These are phyloP conservation scores for Inonotus obliquus DNA, from an alignment of 1,284 basidiomycete genomes.

Conservation along the genomic window DNA sequence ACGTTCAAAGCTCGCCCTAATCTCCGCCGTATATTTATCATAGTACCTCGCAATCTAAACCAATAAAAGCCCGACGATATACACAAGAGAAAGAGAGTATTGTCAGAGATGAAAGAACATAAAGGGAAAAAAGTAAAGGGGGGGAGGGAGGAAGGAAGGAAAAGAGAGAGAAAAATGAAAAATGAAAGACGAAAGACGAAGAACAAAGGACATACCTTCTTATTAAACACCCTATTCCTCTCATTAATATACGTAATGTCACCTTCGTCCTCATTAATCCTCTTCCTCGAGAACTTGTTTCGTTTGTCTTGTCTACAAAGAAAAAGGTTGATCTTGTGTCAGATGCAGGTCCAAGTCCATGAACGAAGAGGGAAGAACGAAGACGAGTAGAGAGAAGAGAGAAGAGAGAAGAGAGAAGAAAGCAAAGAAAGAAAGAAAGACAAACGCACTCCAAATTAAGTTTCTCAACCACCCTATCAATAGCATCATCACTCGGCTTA, in stretches of 20 bases:
- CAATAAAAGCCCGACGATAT: neutral
- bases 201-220: too few relatives aligned
- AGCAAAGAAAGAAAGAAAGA: neutral
- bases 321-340: neutral
- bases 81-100: neutral
- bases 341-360: too few relatives aligned
- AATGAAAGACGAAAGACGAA: too few relatives aligned
- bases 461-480: constrained; percentile 88
- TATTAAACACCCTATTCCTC: constrained; percentile 97
- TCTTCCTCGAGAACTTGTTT: constrained; percentile 82
- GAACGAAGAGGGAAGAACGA: too few relatives aligned
- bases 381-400: constrained; percentile 6
- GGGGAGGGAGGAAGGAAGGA: neutral
- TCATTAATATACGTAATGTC: constrained; percentile 99
- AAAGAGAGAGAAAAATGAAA: constrained; percentile 18
- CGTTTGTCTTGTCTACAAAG: constrained; percentile 74
- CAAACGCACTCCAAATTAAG: constrained; percentile 86
- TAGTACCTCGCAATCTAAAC: constrained; percentile 89
- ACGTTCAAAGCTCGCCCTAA: constrained; percentile 92
- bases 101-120: neutral
- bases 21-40: constrained; percentile 96
- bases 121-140: neutral
- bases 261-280: constrained; percentile 86
- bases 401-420: constrained; percentile 6
- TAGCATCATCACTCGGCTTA: constrained; percentile 90